Percentiles rank a stretch among this genome's conserved stretches.
Conservation (phyloP, 2,329 filamentous ascomycete genomes). For the Fusarium longipes region DNA sequence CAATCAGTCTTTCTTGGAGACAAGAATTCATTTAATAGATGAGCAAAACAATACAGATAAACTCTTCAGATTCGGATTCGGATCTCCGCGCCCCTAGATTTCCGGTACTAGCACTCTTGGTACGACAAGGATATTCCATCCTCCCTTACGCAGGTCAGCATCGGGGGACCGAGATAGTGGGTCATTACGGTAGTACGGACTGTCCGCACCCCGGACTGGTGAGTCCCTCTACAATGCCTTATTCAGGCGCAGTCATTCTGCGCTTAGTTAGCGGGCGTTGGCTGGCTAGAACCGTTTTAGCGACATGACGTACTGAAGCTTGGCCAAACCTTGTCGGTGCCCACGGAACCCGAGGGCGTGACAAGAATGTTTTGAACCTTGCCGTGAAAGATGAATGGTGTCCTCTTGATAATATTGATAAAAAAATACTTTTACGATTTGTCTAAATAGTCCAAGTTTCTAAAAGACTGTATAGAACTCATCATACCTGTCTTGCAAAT, state of each 20-base stretch:
- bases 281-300: neutral
- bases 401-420: no score
- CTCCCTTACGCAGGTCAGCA: neutral
- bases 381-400: no score
- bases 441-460: no score
- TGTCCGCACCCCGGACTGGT: conserved; percentile 8
- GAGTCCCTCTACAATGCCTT: neutral
- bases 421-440: no score
- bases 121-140: neutral
- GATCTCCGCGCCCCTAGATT: neutral
- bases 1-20: neutral
- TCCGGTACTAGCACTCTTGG: neutral
- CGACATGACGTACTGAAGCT: neutral
- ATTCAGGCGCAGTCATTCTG: neutral
- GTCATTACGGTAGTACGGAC: conserved; percentile 13
- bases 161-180: conserved; percentile 8
- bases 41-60: neutral
- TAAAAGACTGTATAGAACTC: no score
- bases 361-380: neutral
- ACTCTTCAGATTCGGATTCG: no score
- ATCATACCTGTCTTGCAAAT: no score
- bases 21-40: neutral
- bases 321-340: neutral
- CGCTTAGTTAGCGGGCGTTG: neutral
- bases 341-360: neutral